These are phyloP conservation scores for Starmerella ratchasimensis DNA, from an alignment of 805 yeast genomes.

Conservation along the genomic window DNA sequence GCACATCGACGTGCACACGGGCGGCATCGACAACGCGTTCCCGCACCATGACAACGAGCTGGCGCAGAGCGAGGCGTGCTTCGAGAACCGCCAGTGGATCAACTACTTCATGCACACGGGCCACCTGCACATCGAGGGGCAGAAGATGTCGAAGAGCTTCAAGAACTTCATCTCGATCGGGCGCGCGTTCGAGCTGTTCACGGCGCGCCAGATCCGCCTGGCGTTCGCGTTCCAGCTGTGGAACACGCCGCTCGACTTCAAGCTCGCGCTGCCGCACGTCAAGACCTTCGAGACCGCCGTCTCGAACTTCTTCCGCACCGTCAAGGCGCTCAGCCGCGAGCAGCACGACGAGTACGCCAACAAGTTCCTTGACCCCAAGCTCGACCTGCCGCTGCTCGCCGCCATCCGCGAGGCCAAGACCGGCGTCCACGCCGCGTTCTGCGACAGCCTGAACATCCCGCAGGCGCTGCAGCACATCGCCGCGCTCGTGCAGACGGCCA, in stretches of 20 bases:
- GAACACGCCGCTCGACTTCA: conserved; percentile 88
- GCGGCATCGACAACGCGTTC: conserved; percentile 93
- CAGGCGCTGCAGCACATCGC: conserved; percentile 49
- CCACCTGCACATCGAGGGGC: conserved; percentile 95
- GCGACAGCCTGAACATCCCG: conserved; percentile 80
- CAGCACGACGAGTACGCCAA: conserved; percentile 39
- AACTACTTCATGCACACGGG: conserved; percentile 95
- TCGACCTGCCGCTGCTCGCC: conserved; percentile 34
- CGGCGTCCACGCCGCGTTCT: conserved; percentile 61
- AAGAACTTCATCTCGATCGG: conserved; percentile 91
- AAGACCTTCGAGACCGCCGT: conserved; percentile 59
- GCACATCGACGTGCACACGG: conserved; percentile 85
- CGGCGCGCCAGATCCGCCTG: conserved; percentile 74
- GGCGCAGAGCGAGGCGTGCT: conserved; percentile 93
- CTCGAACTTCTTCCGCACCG: conserved; percentile 70
- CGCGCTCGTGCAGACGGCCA: conserved; percentile 57
- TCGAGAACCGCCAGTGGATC: conserved; percentile 85
- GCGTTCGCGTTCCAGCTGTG: conserved; percentile 85
- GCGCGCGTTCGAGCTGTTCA: conserved; percentile 61
- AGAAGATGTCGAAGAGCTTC: conserved; percentile 90
- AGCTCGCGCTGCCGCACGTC: conserved; percentile 67
- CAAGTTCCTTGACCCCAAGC: conserved; percentile 42
- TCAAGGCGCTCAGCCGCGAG: conserved; percentile 70
- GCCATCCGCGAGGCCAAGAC: conserved; percentile 40
- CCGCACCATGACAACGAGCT: conserved; percentile 98